Percentiles rank a stretch among this genome's conserved stretches.
Conservation (phyloP, 306 rosid genomes). For the Vigna unguiculata region DNA sequence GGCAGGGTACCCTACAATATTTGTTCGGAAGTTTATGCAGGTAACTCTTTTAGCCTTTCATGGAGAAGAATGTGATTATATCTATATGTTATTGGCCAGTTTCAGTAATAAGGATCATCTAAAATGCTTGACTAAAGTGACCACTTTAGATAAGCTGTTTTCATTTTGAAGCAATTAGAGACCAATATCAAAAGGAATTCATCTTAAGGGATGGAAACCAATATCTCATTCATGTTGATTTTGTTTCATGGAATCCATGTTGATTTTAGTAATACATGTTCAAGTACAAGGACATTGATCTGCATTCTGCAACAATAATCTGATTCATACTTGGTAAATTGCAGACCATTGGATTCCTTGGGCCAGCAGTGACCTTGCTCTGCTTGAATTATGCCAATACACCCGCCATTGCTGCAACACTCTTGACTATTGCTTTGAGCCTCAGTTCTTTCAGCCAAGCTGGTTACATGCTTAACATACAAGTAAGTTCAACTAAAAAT, state of each 20-base stretch:
- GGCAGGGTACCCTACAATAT: constrained; percentile 69
- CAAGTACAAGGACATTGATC: constrained; percentile 1
- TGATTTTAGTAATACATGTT: constrained; percentile 30
- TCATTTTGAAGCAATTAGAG: constrained; percentile 11
- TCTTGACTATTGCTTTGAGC: constrained; percentile 82
- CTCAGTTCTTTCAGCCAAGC: constrained; percentile 97
- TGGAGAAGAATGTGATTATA: not conserved
- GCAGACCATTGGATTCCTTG: constrained; percentile 87
- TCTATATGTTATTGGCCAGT: not conserved
- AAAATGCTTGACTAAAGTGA: constrained; percentile 26
- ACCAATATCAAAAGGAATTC: constrained; percentile 29
- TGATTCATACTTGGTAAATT: constrained; percentile 41
- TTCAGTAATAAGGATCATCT: constrained; percentile 6
- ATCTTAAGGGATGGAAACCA: not conserved
- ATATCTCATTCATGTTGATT: constrained; percentile 34
- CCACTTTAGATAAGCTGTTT: not conserved
- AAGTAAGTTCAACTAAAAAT: constrained; percentile 60
- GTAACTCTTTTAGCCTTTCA: constrained; percentile 48
- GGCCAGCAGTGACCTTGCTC: constrained; percentile 82
- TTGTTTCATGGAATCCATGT: not conserved
- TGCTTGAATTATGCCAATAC: constrained; percentile 78
- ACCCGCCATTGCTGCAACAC: constrained; percentile 65
- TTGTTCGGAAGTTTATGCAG: constrained; percentile 92
- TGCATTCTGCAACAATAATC: not conserved
- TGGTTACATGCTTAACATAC: constrained; percentile 90